These are phyloP conservation scores for Candida broadrunensis DNA, from an alignment of 805 yeast species.

Conservation along the genomic window DNA sequence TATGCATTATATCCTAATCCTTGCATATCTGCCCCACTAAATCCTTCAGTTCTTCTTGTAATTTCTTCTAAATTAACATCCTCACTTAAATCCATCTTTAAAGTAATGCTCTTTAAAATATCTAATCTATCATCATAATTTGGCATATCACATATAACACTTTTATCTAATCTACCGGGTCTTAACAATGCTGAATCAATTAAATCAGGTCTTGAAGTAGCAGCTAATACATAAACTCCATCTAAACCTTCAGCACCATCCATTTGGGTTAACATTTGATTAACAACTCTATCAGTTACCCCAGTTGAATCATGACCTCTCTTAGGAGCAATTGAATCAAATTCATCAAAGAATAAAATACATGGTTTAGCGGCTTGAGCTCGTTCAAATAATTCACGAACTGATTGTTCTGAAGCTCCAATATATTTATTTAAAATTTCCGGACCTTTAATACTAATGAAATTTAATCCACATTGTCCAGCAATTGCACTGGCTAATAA, in stretches of 20 bases:
- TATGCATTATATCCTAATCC: slow-evolving; percentile 91
- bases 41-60: slow-evolving; percentile 67
- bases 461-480: slow-evolving; percentile 88
- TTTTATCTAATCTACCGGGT: slow-evolving; percentile 94
- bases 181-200: slow-evolving; percentile 92
- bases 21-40: slow-evolving; percentile 93
- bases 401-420: slow-evolving; percentile 95
- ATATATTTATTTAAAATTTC: slow-evolving; percentile 92
- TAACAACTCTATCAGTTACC: slow-evolving; percentile 95
- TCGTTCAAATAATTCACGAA: slow-evolving; percentile 87
- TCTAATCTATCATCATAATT: slow-evolving; percentile 64
- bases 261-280: slow-evolving; percentile 96
- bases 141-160: slow-evolving; percentile 89
- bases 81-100: slow-evolving; percentile 55
- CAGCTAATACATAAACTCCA: slow-evolving; percentile 95
- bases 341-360: slow-evolving; percentile 88
- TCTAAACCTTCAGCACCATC: slow-evolving; percentile 98
- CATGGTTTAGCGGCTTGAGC: slow-evolving; percentile 96
- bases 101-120: slow-evolving; percentile 57
- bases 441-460: slow-evolving; percentile 92
- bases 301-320: slow-evolving; percentile 98
- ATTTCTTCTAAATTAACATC: slow-evolving; percentile 52
- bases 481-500: slow-evolving; percentile 91
- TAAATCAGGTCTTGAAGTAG: slow-evolving; percentile 92
- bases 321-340: slow-evolving; percentile 95